Evolutionary conservation across 305 asterid species (phyloP).

Genomic region (Nicotiana rustica): DNA sequence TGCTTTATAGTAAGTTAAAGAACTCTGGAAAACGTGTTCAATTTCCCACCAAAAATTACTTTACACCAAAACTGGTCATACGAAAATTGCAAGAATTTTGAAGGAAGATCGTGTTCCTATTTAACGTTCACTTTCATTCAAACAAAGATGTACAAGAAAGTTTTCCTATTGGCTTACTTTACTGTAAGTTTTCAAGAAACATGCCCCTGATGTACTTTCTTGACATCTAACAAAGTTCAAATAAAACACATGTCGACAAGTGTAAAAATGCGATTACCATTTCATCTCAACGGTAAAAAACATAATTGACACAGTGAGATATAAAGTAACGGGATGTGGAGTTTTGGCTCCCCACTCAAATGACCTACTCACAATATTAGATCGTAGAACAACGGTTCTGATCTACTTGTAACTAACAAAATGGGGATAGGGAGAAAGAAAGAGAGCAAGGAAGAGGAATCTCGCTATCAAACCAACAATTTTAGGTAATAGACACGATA

Average conservation of each 20-base stretch:
- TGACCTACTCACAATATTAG: neutral
- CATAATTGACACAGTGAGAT: neutral
- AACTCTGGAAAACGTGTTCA: neutral
- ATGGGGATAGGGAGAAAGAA: neutral
- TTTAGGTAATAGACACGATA: constrained; percentile 16
- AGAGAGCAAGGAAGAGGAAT: constrained; percentile 3
- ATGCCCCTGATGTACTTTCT: neutral
- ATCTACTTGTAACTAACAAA: neutral
- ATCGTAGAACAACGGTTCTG: neutral
- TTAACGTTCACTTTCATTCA: neutral
- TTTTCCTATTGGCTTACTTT: constrained; percentile 23
- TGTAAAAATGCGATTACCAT: neutral
- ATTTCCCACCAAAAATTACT: neutral
- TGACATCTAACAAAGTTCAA: neutral
- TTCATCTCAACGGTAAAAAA: constrained; percentile 10
- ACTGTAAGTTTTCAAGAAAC: neutral
- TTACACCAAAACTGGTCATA: neutral
- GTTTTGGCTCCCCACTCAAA: neutral
- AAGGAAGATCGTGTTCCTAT: neutral
- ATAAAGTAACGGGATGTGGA: neutral
- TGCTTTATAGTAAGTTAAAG: neutral
- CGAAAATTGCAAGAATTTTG: neutral
- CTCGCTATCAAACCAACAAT: neutral
- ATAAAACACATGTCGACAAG: neutral
- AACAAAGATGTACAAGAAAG: neutral